Evolutionary conservation across 257 asterid genomes (phyloP).

Genomic region (Anisodus acutangulus): DNA sequence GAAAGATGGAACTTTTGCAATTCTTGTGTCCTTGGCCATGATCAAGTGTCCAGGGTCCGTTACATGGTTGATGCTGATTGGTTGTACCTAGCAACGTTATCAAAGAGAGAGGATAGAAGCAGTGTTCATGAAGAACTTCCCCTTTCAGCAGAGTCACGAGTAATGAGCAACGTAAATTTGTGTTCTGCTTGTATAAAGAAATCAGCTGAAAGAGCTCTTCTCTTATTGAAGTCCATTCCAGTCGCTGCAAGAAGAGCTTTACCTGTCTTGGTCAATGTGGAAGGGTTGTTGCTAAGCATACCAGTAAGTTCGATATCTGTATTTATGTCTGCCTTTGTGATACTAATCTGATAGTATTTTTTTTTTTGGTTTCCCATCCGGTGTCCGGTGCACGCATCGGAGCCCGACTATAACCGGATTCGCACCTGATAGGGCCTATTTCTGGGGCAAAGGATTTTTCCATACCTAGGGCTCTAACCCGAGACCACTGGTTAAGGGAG

Average conservation of each 20-base stretch:
- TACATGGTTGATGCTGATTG: conserved; percentile 78
- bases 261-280: conserved; percentile 71
- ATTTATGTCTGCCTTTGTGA: conserved; percentile 21
- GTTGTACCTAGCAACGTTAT: conserved; percentile 65
- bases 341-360: background rate
- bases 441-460: too few species aligned
- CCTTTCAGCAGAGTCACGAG: conserved; percentile 24
- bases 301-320: conserved; percentile 54
- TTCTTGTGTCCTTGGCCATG: conserved; percentile 46
- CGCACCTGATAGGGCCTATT: too few species aligned
- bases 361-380: too few species aligned
- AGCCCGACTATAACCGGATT: too few species aligned
- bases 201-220: conserved; percentile 67
- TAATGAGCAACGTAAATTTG: conserved; percentile 23
- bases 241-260: conserved; percentile 79
- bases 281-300: conserved; percentile 70
- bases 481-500: too few species aligned
- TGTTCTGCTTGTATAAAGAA: conserved; percentile 49
- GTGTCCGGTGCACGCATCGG: too few species aligned
- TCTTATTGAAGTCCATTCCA: conserved; percentile 69
- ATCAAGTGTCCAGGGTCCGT: conserved; percentile 58
- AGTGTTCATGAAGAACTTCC: conserved; percentile 30
- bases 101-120: conserved; percentile 40
- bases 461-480: too few species aligned
- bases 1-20: conserved; percentile 45